phyloP scores from a whole-genome alignment of 2,329 filamentous ascomycete genomes.

The Colletotrichum camelliae region DNA sequence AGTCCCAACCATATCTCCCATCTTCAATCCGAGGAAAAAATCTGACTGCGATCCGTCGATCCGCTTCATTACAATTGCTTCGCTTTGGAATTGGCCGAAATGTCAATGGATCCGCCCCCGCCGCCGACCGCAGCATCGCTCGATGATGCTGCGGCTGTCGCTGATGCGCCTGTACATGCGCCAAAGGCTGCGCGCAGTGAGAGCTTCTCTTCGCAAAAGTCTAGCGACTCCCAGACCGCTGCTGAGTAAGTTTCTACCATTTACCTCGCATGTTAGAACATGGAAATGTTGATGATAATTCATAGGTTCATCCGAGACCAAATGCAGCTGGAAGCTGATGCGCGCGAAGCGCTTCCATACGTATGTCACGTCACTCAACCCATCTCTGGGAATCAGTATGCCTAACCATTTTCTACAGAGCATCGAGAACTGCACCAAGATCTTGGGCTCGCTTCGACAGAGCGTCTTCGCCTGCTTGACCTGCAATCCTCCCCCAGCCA shows the following conservation, averaged over 20 bases:
- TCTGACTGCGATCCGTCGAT: neutral
- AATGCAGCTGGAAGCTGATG: conserved; percentile 90
- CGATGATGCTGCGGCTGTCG: conserved; percentile 25
- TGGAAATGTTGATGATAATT: neutral
- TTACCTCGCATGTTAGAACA: neutral
- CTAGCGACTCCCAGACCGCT: conserved; percentile 73
- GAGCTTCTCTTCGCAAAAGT: conserved; percentile 65
- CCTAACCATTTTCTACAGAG: conserved; percentile 58
- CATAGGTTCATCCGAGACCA: conserved; percentile 85
- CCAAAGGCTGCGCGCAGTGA: conserved; percentile 49
- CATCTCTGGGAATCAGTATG: neutral
- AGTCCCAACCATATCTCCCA: neutral
- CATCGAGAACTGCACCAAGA: conserved; percentile 90
- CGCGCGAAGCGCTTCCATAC: conserved; percentile 92
- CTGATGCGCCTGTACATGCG: conserved; percentile 7
- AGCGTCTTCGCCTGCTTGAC: conserved; percentile 91
- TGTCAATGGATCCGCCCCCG: conserved; percentile 44
- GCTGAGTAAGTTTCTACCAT: conserved; percentile 59
- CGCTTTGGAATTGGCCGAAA: conserved; percentile 11
- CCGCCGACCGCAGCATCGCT: conserved; percentile 31
- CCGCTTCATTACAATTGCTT: neutral
- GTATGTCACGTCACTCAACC: conserved; percentile 56
- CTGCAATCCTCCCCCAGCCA: conserved; percentile 81
- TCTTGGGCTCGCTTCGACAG: conserved; percentile 87
- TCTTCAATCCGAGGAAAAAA: neutral